phyloP scores from a whole-genome alignment of 495 filamentous ascomycete genomes.

The Podospora pseudocomata region DNA sequence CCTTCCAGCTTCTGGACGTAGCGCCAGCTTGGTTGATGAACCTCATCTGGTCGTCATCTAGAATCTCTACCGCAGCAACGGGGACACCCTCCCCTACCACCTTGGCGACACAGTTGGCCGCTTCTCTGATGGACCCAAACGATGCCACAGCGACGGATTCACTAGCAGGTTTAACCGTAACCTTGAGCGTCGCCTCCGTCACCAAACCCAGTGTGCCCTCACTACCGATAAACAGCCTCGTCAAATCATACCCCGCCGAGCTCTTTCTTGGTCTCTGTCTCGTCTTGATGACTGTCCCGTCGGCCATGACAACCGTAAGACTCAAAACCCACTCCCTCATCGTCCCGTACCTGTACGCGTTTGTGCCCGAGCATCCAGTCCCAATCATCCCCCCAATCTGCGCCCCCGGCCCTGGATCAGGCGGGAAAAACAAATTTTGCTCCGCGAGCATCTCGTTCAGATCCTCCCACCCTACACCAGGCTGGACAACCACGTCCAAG shows the following conservation, averaged over 20 bases:
- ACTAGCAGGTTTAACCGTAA: constrained; percentile 71
- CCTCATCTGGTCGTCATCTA: constrained; percentile 93
- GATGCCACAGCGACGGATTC: constrained; percentile 81
- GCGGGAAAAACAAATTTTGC: constrained; percentile 74
- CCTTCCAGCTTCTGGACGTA: constrained; percentile 68
- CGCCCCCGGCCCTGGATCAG: constrained; percentile 75
- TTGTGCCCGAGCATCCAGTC: constrained; percentile 90
- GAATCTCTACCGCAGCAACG: constrained; percentile 83
- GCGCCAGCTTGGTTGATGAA: constrained; percentile 79
- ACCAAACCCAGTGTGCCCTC: constrained; percentile 78
- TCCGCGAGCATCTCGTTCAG: constrained; percentile 69
- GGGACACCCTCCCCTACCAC: constrained; percentile 78
- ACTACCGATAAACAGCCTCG: constrained; percentile 72
- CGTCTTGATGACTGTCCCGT: constrained; percentile 90
- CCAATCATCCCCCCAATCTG: constrained; percentile 97
- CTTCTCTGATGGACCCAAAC: constrained; percentile 72
- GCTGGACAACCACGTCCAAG: constrained; percentile 78
- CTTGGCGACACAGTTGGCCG: constrained; percentile 74
- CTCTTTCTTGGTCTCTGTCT: constrained; percentile 72
- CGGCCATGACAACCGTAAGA: constrained; percentile 86
- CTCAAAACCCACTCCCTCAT: constrained; percentile 96
- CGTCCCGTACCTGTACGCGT: constrained; percentile 89
- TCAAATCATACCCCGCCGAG: constrained; percentile 82
- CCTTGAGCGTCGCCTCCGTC: constrained; percentile 74
- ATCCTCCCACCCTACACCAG: constrained; percentile 73